Percentiles rank a stretch among this genome's conserved stretches.
phyloP scores from a whole-genome alignment of 75 land plant genomes.

The Cryptomeria japonica region DNA sequence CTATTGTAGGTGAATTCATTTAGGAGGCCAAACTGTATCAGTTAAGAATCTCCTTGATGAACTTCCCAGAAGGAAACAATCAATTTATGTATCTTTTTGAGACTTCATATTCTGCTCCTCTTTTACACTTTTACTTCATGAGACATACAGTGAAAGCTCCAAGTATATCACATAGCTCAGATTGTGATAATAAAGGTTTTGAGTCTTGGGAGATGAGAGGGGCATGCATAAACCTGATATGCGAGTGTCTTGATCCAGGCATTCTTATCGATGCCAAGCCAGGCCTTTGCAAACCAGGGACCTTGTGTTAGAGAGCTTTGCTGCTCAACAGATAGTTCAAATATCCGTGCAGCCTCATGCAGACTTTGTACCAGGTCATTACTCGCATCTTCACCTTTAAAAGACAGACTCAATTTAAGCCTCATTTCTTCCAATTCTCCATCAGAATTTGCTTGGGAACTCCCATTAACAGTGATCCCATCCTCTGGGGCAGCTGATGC shows the following conservation, averaged over 20 bases:
- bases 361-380: constrained; percentile 67
- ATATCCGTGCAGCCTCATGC: constrained; percentile 82
- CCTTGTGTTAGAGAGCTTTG: constrained; percentile 49
- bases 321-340: constrained; percentile 73
- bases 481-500: constrained; percentile 50
- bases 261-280: constrained; percentile 83
- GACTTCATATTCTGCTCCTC: neutral
- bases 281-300: constrained; percentile 81
- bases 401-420: constrained; percentile 42
- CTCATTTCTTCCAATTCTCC: constrained; percentile 49
- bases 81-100: neutral
- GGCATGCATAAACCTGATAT: constrained; percentile 69
- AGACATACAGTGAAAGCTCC: neutral
- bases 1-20: neutral
- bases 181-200: neutral
- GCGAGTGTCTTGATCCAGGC: constrained; percentile 84
- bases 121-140: neutral
- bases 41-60: neutral
- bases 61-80: neutral
- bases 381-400: constrained; percentile 40
- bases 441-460: constrained; percentile 31
- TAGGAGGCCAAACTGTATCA: neutral
- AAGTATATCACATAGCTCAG: neutral
- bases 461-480: constrained; percentile 53
- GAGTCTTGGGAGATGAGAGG: neutral